Percentiles rank a stretch among this genome's conserved stretches.
Evolutionary conservation across 73 alveolate genomes (phyloP).

Genomic region (Tetrahymena elliotti): DNA sequence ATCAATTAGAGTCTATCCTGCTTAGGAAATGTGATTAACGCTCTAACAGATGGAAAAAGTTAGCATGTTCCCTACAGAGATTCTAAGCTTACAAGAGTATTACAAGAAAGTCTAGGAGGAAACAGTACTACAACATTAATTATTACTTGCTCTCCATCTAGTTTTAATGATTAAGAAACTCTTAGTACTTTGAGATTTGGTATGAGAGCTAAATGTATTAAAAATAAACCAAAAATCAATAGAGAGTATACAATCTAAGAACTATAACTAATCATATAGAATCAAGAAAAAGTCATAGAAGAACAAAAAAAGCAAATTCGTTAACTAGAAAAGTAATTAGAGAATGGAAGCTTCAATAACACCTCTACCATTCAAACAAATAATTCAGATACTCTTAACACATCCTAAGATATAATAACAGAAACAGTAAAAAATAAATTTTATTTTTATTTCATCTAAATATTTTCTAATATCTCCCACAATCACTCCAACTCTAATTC

Average conservation of each 20-base stretch:
- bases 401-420: neutral
- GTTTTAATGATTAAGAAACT: slow-evolving; percentile 84
- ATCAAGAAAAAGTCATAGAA: neutral
- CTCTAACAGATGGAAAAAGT: slow-evolving; percentile 30
- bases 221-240: slow-evolving; percentile 69
- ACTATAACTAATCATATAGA: slow-evolving; percentile 15
- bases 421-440: neutral
- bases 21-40: slow-evolving; percentile 53
- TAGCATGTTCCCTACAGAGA: slow-evolving; percentile 72
- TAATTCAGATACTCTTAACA: neutral
- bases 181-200: slow-evolving; percentile 89
- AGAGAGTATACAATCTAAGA: slow-evolving; percentile 68
- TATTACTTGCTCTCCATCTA: slow-evolving; percentile 66
- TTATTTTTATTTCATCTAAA: too few relatives aligned
- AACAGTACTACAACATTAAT: slow-evolving; percentile 89
- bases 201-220: slow-evolving; percentile 89
- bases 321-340: neutral
- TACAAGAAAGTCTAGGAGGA: slow-evolving; percentile 92
- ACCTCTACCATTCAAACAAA: neutral
- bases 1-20: slow-evolving; percentile 73
- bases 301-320: neutral
- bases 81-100: slow-evolving; percentile 91
- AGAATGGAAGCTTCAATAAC: neutral
- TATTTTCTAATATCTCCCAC: too few relatives aligned
- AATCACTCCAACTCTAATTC: too few relatives aligned